phyloP scores from a whole-genome alignment of 148 eudicot species.

The Vaccinium macrocarpon region DNA sequence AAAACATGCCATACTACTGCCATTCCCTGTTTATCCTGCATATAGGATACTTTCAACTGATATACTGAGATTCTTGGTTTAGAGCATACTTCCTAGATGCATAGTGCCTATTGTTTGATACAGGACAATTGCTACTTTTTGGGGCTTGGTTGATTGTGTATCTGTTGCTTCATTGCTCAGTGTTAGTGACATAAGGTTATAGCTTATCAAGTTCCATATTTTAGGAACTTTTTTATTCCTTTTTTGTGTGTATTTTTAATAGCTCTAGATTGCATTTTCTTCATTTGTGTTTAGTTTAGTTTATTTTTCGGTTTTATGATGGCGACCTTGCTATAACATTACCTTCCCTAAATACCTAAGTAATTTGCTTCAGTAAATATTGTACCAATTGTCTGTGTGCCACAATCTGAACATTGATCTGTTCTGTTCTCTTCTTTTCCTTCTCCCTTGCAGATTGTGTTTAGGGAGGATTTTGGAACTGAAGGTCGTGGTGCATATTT shows the following conservation, averaged over 20 bases:
- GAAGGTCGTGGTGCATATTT: slow-evolving; percentile 99
- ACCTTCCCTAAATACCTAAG: neutral
- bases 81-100: neutral
- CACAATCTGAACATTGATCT: neutral
- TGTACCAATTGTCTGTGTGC: neutral
- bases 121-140: neutral
- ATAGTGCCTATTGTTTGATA: neutral
- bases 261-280: neutral
- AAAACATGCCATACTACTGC: neutral
- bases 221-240: neutral
- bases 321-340: neutral
- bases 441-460: slow-evolving; percentile 68
- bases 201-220: neutral
- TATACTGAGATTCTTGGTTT: neutral
- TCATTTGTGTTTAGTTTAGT: neutral
- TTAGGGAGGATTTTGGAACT: slow-evolving; percentile 97
- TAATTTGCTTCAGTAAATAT: neutral
- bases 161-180: slow-evolving; percentile 7
- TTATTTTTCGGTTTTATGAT: neutral
- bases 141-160: neutral
- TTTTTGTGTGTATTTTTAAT: neutral
- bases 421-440: neutral
- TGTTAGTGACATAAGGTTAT: neutral
- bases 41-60: neutral
- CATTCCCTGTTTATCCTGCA: neutral